Evolutionary conservation across 495 filamentous ascomycete species (phyloP).

Genomic region (Lichenothelia convexa): DNA sequence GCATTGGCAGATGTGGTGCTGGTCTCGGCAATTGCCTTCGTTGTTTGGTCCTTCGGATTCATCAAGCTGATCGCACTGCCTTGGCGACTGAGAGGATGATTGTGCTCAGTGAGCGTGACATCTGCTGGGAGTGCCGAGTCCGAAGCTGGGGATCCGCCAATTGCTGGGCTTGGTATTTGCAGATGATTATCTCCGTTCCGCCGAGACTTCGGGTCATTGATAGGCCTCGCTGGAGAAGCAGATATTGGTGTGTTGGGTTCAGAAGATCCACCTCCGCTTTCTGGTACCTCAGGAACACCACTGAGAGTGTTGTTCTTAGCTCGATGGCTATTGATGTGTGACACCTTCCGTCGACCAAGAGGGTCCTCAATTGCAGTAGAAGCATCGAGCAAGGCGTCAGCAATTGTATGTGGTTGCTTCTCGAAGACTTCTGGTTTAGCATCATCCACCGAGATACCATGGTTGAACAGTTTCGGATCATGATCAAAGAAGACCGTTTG

Average conservation of each 20-base stretch:
- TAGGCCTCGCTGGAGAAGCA: neutral
- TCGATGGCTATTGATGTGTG: slow-evolving; percentile 26
- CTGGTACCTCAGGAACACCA: neutral
- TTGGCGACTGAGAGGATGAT: slow-evolving; percentile 32
- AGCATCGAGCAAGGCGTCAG: slow-evolving; percentile 81
- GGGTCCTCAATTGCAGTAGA: slow-evolving; percentile 70
- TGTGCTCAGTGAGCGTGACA: slow-evolving; percentile 4
- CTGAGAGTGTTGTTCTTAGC: neutral
- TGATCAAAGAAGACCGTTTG: slow-evolving; percentile 90
- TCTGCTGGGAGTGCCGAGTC: slow-evolving; percentile 13
- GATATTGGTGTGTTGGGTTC: neutral
- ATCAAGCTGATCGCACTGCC: slow-evolving; percentile 71
- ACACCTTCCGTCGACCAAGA: slow-evolving; percentile 36
- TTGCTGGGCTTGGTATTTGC: neutral
- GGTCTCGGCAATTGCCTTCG: slow-evolving; percentile 69
- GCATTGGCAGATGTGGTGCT: slow-evolving; percentile 63
- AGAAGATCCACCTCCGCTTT: neutral
- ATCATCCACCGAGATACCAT: slow-evolving; percentile 18
- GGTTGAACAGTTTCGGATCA: slow-evolving; percentile 26
- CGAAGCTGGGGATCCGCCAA: neutral
- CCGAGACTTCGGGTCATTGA: neutral
- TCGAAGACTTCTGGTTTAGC: slow-evolving; percentile 1
- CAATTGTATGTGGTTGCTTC: slow-evolving; percentile 38
- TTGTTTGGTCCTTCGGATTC: slow-evolving; percentile 49
- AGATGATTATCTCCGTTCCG: neutral